phyloP scores from a whole-genome alignment of 2,329 filamentous ascomycete species.

The Epichloe glyceriae region DNA sequence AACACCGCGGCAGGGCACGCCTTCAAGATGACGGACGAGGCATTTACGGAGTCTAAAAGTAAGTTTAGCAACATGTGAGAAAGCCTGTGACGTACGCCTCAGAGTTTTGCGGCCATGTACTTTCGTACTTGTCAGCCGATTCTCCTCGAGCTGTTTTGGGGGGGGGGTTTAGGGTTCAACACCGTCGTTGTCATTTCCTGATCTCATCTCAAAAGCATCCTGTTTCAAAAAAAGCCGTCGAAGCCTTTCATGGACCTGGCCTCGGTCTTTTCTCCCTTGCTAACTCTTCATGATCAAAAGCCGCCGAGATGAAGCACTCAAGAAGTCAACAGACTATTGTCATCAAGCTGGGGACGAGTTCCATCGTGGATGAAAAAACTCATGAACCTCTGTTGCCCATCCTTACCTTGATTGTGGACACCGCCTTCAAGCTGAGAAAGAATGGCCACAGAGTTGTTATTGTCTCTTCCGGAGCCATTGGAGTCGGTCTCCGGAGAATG shows the following conservation, averaged over 20 bases:
- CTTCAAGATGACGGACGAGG: slow-evolving; percentile 10
- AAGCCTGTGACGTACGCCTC: not conserved
- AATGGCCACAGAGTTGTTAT: slow-evolving; percentile 92
- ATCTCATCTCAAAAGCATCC: not conserved
- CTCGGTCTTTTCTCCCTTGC: not conserved
- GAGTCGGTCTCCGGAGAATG: slow-evolving; percentile 84
- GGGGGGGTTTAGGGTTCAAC: not conserved
- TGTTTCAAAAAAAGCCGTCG: not conserved
- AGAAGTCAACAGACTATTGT: slow-evolving; percentile 45
- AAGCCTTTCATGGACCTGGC: slow-evolving; percentile 5
- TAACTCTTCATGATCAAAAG: slow-evolving; percentile 12
- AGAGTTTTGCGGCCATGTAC: not conserved
- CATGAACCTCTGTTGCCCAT: slow-evolving; percentile 89
- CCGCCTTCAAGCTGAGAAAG: slow-evolving; percentile 71
- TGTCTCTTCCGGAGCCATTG: slow-evolving; percentile 94
- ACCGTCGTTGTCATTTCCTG: slow-evolving; percentile 2
- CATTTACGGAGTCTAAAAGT: slow-evolving; percentile 7
- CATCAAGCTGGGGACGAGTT: slow-evolving; percentile 89
- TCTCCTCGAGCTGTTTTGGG: not conserved
- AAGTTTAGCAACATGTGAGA: slow-evolving; percentile 4
- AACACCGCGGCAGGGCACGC: slow-evolving; percentile 4
- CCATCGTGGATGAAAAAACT: slow-evolving; percentile 93
- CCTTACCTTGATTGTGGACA: slow-evolving; percentile 86
- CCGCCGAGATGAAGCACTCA: slow-evolving; percentile 48
- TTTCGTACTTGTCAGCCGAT: not conserved